Evolutionary conservation across 2,329 filamentous ascomycete species (phyloP).

Genomic region (Apiospora marii): DNA sequence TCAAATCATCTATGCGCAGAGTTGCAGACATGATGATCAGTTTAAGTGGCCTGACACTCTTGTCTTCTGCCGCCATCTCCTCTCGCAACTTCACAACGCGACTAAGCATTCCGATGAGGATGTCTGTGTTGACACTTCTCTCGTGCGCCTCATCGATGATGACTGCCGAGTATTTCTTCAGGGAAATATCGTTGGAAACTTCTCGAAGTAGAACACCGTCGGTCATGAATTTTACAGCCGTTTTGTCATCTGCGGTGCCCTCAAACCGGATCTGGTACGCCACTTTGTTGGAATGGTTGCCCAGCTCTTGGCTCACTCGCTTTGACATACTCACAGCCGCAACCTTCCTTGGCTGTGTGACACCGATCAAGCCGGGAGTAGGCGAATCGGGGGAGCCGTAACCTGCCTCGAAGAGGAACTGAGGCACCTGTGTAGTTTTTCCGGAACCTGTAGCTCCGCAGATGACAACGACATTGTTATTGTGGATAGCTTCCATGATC

Average conservation of each 20-base stretch:
- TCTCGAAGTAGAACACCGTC: slow-evolving; percentile 95
- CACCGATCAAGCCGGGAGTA: slow-evolving; percentile 89
- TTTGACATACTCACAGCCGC: slow-evolving; percentile 97
- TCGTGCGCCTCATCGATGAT: slow-evolving; percentile 98
- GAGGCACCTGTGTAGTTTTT: slow-evolving; percentile 96
- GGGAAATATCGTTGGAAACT: slow-evolving; percentile 85
- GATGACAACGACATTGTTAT: slow-evolving; percentile 87
- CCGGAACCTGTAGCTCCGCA: slow-evolving; percentile 96
- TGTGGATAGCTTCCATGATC: slow-evolving; percentile 97
- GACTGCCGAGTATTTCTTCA: slow-evolving; percentile 91
- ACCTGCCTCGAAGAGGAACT: slow-evolving; percentile 93
- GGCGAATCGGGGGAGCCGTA: slow-evolving; percentile 82
- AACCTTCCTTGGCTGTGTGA: slow-evolving; percentile 94
- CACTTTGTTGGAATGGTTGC: slow-evolving; percentile 77
- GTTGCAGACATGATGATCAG: slow-evolving; percentile 99
- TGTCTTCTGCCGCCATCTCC: slow-evolving; percentile 75
- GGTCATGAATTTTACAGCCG: slow-evolving; percentile 98
- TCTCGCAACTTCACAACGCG: slow-evolving; percentile 86
- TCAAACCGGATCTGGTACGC: slow-evolving; percentile 97
- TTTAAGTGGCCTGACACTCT: slow-evolving; percentile 80
- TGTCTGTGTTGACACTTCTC: slow-evolving; percentile 96
- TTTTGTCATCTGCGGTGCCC: slow-evolving; percentile 79
- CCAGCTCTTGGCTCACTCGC: slow-evolving; percentile 86
- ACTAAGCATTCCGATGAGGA: slow-evolving; percentile 96
- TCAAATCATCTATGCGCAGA: slow-evolving; percentile 87